phyloP scores from a whole-genome alignment of 352 stramenopile species.

The Pythium rishiriense region DNA sequence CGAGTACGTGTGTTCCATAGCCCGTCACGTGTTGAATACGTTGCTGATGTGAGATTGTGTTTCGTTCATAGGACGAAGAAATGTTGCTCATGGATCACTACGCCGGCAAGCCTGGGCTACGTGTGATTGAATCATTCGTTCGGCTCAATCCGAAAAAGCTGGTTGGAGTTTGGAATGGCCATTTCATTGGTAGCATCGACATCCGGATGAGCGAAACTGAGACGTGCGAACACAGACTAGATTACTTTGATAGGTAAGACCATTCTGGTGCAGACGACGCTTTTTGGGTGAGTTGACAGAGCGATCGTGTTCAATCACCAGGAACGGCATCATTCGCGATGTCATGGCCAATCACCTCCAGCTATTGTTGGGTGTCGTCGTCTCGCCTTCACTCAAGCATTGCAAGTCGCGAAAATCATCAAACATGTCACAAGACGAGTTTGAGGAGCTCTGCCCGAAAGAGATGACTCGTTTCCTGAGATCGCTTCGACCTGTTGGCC shows the following conservation, averaged over 20 bases:
- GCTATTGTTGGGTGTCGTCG: constrained; percentile 45
- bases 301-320: constrained; percentile 11
- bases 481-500: neutral
- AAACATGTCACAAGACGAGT: neutral
- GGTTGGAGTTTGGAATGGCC: constrained; percentile 34
- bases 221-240: constrained; percentile 54
- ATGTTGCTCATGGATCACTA: constrained; percentile 89
- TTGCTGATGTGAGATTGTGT: neutral
- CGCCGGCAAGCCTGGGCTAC: constrained; percentile 72
- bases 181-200: constrained; percentile 27
- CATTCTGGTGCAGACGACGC: neutral
- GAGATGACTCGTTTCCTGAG: constrained; percentile 13
- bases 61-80: constrained; percentile 46
- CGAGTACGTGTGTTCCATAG: constrained; percentile 22
- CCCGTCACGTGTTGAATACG: neutral
- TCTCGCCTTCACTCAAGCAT: constrained; percentile 35
- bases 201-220: constrained; percentile 76
- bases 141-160: constrained; percentile 42
- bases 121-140: constrained; percentile 53
- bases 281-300: neutral
- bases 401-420: neutral
- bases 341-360: constrained; percentile 86
- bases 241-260: constrained; percentile 69
- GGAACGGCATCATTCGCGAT: constrained; percentile 74
- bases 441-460: neutral